Conservation (phyloP, 1,139 yeast genomes). For the Nakaseomyces bracarensis region DNA sequence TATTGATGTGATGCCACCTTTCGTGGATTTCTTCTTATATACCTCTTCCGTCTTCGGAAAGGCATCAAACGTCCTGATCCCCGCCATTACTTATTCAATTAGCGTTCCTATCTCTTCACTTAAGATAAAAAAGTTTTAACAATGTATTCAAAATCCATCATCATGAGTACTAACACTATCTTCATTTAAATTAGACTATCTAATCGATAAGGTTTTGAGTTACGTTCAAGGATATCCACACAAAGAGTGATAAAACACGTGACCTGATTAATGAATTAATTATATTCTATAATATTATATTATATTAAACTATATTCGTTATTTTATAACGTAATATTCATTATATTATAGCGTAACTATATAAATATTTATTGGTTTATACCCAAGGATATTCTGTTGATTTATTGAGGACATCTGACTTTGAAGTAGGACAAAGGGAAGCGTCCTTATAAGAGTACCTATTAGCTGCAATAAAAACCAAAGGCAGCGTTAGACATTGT, state of each 20-base stretch:
- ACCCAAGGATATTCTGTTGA: not conserved
- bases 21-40: slow-evolving; percentile 61
- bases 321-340: no score
- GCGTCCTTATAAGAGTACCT: slow-evolving; percentile 11
- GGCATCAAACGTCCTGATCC: slow-evolving; percentile 69
- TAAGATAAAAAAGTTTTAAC: not conserved
- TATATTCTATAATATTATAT: not conserved
- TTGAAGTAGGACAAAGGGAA: not conserved
- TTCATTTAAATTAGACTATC: no score
- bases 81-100: slow-evolving; percentile 22
- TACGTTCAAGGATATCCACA: no score
- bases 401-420: not conserved
- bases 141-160: no score
- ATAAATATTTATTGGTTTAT: not conserved
- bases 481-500: slow-evolving; percentile 14
- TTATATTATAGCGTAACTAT: no score
- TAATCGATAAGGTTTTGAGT: no score
- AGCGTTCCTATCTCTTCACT: not conserved
- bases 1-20: slow-evolving; percentile 74
- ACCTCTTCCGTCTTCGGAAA: slow-evolving; percentile 80
- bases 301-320: no score
- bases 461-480: slow-evolving; percentile 13
- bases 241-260: not conserved
- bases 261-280: not conserved
- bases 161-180: no score